Percentiles rank a stretch among this genome's conserved stretches.
Evolutionary conservation across 139 green algal species (phyloP).

Genomic region (Volvox africanus): DNA sequence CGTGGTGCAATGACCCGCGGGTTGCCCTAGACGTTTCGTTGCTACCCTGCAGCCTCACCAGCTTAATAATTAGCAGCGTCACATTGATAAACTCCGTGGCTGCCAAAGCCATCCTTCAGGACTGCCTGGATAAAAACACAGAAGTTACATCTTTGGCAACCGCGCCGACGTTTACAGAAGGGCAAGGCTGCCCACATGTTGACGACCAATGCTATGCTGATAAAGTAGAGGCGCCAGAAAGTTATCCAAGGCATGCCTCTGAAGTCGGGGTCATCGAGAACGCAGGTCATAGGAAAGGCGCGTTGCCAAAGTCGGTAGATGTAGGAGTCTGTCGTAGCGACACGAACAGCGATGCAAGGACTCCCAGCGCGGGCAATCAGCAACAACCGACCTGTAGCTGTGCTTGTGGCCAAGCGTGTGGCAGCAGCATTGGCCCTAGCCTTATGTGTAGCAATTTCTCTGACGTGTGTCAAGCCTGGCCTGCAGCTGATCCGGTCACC

Average conservation of each 20-base stretch:
- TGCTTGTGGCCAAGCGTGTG: background rate
- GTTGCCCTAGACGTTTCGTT: background rate
- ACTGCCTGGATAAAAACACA: background rate
- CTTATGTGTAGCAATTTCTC: no score
- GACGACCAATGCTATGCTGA: no score
- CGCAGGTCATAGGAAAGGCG: background rate
- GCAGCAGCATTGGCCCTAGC: no score
- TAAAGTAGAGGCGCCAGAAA: no score
- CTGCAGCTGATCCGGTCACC: no score
- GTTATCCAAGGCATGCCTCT: no score
- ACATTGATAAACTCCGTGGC: background rate
- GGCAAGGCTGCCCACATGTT: no score
- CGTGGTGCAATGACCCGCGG: conserved; percentile 12
- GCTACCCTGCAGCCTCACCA: conserved; percentile 33
- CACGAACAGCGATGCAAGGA: no score
- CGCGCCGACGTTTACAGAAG: background rate
- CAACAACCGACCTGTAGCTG: background rate
- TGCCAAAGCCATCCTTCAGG: background rate
- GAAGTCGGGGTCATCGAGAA: no score
- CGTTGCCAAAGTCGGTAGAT: background rate
- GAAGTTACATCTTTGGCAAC: background rate
- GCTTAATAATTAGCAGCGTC: background rate
- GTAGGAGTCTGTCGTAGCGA: background rate
- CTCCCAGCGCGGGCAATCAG: no score
- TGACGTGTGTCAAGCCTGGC: no score